Conservation (phyloP, 2,329 filamentous ascomycete genomes). For the Exophiala bonariae region DNA sequence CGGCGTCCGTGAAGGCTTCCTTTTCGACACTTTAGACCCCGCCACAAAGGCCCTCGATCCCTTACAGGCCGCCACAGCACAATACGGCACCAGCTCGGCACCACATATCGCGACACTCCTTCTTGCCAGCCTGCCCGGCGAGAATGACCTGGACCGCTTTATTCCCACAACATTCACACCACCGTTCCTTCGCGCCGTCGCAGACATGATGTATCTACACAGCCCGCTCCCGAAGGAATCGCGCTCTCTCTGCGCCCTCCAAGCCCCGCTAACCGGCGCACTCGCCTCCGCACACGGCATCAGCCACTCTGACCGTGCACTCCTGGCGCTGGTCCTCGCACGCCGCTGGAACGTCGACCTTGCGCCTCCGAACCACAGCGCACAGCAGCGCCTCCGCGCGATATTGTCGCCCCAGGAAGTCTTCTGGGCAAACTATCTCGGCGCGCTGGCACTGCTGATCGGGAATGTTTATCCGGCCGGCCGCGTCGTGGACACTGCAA, state of each 20-base stretch:
- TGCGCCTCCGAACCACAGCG: conserved; percentile 34
- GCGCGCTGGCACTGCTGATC: conserved; percentile 33
- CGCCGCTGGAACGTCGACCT: conserved; percentile 32
- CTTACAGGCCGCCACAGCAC: conserved; percentile 60
- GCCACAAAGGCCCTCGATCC: conserved; percentile 65
- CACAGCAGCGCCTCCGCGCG: conserved; percentile 31
- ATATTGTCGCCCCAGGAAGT: conserved; percentile 35
- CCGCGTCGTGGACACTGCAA: conserved; percentile 28
- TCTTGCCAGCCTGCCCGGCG: conserved; percentile 42
- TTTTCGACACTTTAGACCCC: conserved; percentile 62
- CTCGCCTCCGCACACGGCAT: conserved; percentile 36
- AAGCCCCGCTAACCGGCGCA: conserved; percentile 35
- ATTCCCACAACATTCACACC: conserved; percentile 31
- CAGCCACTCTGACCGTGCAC: conserved; percentile 34
- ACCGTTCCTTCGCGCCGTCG: conserved; percentile 33
- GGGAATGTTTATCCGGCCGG: conserved; percentile 35
- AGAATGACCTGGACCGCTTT: conserved; percentile 23
- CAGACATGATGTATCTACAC: conserved; percentile 36
- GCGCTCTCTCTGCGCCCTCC: conserved; percentile 33
- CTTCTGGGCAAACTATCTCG: conserved; percentile 36
- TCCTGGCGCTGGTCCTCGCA: conserved; percentile 36
- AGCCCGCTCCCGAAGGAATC: conserved; percentile 35
- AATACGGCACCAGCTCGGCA: conserved; percentile 48
- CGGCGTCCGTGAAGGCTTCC: conserved; percentile 79
- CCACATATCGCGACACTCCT: conserved; percentile 52